Conservation (phyloP, 2,329 filamentous ascomycete species). For the Pyrenochaeta sp. region DNA sequence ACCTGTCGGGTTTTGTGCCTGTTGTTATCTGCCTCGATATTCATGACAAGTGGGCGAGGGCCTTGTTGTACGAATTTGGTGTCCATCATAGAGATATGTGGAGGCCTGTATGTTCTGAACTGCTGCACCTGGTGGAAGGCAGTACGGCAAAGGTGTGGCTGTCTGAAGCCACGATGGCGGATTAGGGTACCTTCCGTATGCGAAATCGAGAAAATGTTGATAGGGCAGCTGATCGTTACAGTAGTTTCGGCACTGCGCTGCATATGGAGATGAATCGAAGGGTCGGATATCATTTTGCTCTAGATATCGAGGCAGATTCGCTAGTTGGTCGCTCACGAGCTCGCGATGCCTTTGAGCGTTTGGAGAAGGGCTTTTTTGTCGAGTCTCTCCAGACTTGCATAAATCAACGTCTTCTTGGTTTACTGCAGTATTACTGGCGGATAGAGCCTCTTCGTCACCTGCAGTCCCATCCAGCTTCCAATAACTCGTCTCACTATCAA, state of each 20-base stretch:
- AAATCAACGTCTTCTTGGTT: background rate
- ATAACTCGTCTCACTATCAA: slow-evolving; percentile 4
- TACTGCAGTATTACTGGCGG: background rate
- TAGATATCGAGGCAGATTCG: background rate
- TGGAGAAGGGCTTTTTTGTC: background rate
- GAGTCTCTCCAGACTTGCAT: background rate
- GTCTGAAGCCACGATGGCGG: too few species aligned
- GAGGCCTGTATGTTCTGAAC: too few species aligned
- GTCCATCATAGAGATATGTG: too few species aligned
- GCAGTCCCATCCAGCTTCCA: background rate
- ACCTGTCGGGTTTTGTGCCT: too few species aligned
- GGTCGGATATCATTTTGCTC: background rate
- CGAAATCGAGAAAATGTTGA: background rate
- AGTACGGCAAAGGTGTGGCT: too few species aligned
- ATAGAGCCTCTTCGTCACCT: background rate
- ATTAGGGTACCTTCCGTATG: too few species aligned
- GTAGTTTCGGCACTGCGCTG: background rate
- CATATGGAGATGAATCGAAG: background rate
- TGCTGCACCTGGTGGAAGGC: too few species aligned
- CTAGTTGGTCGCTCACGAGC: slow-evolving; percentile 3
- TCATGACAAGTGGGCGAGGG: too few species aligned
- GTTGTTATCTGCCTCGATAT: too few species aligned
- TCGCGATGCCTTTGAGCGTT: slow-evolving; percentile 1
- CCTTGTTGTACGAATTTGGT: too few species aligned
- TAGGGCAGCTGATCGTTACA: slow-evolving; percentile 2